Evolutionary conservation across 305 asterid genomes (phyloP).

Genomic region (Solanum aculeatissimum): DNA sequence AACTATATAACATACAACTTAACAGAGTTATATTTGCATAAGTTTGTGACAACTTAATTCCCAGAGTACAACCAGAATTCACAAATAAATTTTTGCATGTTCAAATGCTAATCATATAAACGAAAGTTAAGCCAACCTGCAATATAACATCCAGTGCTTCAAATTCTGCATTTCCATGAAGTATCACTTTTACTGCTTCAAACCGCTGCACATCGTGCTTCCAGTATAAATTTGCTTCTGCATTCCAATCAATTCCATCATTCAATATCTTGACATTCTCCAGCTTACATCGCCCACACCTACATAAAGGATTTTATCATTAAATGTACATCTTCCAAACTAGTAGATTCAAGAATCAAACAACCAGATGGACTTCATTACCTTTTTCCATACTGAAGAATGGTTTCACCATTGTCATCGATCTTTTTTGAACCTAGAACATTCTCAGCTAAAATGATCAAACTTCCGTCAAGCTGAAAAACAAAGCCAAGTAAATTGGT

Average conservation of each 20-base stretch:
- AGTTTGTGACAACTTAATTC: not conserved
- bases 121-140: slow-evolving; percentile 43
- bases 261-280: slow-evolving; percentile 68
- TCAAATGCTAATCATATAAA: not conserved
- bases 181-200: slow-evolving; percentile 65
- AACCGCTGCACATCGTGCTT: slow-evolving; percentile 84
- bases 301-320: slow-evolving; percentile 14
- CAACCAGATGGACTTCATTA: slow-evolving; percentile 13
- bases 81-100: not conserved
- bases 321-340: not conserved
- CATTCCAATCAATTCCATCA: slow-evolving; percentile 84
- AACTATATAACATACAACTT: not conserved
- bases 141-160: slow-evolving; percentile 73
- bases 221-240: slow-evolving; percentile 72
- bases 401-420: slow-evolving; percentile 48
- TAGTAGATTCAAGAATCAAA: slow-evolving; percentile 1
- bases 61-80: not conserved
- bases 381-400: slow-evolving; percentile 83
- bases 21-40: not conserved
- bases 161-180: slow-evolving; percentile 97
- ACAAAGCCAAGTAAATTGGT: slow-evolving; percentile 15
- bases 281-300: slow-evolving; percentile 89
- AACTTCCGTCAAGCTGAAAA: slow-evolving; percentile 89
- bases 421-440: slow-evolving; percentile 50
- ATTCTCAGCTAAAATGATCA: slow-evolving; percentile 72